Percentiles rank a stretch among this genome's conserved stretches.
Evolutionary conservation across 2,329 filamentous ascomycete species (phyloP).

Genomic region (Cadophora malorum): DNA sequence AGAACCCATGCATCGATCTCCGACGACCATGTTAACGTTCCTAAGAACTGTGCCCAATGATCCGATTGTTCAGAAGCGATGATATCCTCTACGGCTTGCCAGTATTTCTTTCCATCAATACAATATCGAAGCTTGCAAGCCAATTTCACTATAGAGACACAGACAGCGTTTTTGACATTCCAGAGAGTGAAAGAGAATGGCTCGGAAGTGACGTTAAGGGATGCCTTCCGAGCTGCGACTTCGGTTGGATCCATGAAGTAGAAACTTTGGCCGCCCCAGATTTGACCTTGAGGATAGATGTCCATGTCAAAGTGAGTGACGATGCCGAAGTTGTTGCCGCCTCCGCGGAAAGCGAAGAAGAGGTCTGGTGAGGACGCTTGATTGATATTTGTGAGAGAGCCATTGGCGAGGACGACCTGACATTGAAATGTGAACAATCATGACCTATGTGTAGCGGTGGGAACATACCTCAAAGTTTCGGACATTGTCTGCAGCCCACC

Average conservation of each 20-base stretch:
- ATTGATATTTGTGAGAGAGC: constrained; percentile 40
- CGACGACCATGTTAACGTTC: neutral
- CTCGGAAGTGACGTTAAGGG: neutral
- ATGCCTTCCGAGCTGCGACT: neutral
- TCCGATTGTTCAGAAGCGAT: constrained; percentile 14
- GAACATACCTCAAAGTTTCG: constrained; percentile 28
- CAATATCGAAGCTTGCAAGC: constrained; percentile 12
- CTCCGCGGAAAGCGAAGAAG: constrained; percentile 43
- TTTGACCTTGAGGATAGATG: constrained; percentile 19
- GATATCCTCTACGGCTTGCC: constrained; percentile 2
- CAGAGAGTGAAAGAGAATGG: neutral
- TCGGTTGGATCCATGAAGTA: constrained; percentile 9
- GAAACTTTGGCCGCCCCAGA: constrained; percentile 23
- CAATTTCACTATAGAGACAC: neutral
- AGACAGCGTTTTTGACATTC: constrained; percentile 7
- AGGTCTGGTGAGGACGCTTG: constrained; percentile 39
- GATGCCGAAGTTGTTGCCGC: constrained; percentile 32
- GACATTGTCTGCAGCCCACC: constrained; percentile 33
- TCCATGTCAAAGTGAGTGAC: constrained; percentile 50
- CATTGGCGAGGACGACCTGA: constrained; percentile 44
- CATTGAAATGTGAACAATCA: neutral
- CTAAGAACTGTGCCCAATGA: constrained; percentile 9
- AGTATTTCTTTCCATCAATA: constrained; percentile 2
- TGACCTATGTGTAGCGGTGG: neutral
- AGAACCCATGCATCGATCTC: constrained; percentile 15